Base-by-base conservation (phyloP, 106 monocot species). In the Alisma plantagoaquatica region DNA sequence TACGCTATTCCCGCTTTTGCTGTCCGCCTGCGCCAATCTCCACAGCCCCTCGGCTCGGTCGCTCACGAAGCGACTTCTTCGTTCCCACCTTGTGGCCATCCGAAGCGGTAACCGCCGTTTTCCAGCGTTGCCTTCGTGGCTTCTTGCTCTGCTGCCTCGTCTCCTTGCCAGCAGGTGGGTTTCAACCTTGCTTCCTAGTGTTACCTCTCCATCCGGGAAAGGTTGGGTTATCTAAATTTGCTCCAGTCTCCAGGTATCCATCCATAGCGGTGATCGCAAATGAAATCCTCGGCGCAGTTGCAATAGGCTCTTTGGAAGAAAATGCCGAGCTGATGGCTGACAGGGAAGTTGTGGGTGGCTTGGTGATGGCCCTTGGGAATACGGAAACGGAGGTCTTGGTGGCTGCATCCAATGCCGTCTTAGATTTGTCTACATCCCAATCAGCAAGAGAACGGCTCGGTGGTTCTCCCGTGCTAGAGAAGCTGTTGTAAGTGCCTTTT, bases 351-450 rank as follows among this genome's bases (percentile, higher is more conserved):
- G 28, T 76, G 11, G 57, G 69, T 31, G 62, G 59, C 3, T 44
- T 85, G 69, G 49, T 70, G 5, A 10, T 38, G 33, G 79, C 72
- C 11, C 7, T 85, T 54, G 33, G 66, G 49, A 70, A 56, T 31
- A 17, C 17, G 29, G 67, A 29, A 43, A 27, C 32, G 26, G 17
- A 50, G 1, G 61, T 76, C 43, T 56, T 49, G 6, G 21, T 27
- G 48, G 69, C 77, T 2, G 89, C 67, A 3, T 77, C 70, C n/a
- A 45, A 79, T 60, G 70, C 80, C 43, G 12, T 90, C 19, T 52
- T 84, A 60, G 89, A 83, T 66, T 49, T 90, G 1, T 79, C 79
- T 3, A 63, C 60, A 7, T 73, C 83, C 51, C 35, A 60, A 1
- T 15, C 61, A 30, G 83, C 73, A 19, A 73, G 79, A 53, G 73